Conservation (phyloP, 306 rosid species). For the Pterocarpus santalinus region DNA sequence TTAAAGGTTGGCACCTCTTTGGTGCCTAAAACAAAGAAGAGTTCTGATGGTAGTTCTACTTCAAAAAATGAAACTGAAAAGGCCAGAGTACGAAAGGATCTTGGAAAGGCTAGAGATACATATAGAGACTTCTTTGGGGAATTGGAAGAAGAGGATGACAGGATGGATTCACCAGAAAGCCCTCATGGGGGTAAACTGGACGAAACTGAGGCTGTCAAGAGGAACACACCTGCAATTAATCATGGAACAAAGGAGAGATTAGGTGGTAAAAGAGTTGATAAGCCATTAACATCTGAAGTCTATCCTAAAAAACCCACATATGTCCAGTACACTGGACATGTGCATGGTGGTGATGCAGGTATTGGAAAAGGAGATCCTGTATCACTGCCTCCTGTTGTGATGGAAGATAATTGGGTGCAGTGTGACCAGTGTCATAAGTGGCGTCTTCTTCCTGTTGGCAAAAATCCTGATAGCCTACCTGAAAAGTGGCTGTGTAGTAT, state of each 20-base stretch:
- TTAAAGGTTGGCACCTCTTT: slow-evolving; percentile 53
- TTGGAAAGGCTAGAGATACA: slow-evolving; percentile 56
- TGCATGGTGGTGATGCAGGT: slow-evolving; percentile 52
- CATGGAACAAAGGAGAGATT: slow-evolving; percentile 56
- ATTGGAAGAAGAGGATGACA: slow-evolving; percentile 62
- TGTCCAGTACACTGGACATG: slow-evolving; percentile 53
- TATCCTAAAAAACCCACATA: slow-evolving; percentile 54
- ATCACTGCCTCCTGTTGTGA: slow-evolving; percentile 43
- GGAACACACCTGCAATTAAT: slow-evolving; percentile 48
- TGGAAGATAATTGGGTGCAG: slow-evolving; percentile 79
- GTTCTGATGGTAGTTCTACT: slow-evolving; percentile 37
- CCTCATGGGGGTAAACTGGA: slow-evolving; percentile 53
- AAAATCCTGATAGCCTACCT: slow-evolving; percentile 77
- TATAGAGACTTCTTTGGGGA: slow-evolving; percentile 71
- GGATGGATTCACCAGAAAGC: slow-evolving; percentile 49
- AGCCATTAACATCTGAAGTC: slow-evolving; percentile 43
- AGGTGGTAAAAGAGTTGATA: slow-evolving; percentile 54
- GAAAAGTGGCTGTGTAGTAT: slow-evolving; percentile 96
- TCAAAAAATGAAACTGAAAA: slow-evolving; percentile 57
- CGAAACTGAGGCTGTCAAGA: slow-evolving; percentile 58
- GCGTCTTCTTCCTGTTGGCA: slow-evolving; percentile 96
- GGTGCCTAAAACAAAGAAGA: slow-evolving; percentile 57
- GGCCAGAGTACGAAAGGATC: slow-evolving; percentile 51
- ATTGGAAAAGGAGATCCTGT: slow-evolving; percentile 52
- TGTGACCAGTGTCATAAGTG: slow-evolving; percentile 88